A percentile compares a stretch with the other conserved stretches of the same genome.
Evolutionary conservation across 192 early-diverging fungal genomes (phyloP).

Genomic region (Backusella australiensis): DNA sequence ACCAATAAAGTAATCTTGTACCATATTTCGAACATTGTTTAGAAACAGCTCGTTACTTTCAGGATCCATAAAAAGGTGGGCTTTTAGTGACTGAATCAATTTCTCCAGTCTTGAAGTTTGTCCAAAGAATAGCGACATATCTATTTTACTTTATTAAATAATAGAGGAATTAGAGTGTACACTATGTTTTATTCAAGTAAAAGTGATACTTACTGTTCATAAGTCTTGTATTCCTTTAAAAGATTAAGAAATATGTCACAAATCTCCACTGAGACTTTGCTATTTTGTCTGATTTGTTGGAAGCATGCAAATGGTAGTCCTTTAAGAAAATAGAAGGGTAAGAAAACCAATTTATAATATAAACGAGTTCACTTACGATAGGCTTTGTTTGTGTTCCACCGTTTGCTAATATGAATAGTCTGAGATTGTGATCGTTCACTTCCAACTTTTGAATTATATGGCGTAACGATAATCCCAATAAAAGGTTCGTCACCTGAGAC

Average conservation of each 20-base stretch:
- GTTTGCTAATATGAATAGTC: constrained; percentile 55
- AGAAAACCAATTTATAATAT: not conserved
- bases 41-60: constrained; percentile 35
- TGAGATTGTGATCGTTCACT: constrained; percentile 55
- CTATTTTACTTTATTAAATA: constrained; percentile 41
- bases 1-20: constrained; percentile 31
- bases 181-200: not conserved
- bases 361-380: constrained; percentile 48
- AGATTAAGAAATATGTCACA: constrained; percentile 53
- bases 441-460: constrained; percentile 61
- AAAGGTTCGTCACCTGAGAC: constrained; percentile 81
- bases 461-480: constrained; percentile 85
- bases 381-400: constrained; percentile 43
- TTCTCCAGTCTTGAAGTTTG: constrained; percentile 61
- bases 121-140: constrained; percentile 51
- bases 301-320: constrained; percentile 55
- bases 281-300: constrained; percentile 40
- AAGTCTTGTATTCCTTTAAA: constrained; percentile 55
- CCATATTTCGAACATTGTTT: constrained; percentile 37
- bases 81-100: constrained; percentile 51
- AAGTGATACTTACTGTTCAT: constrained; percentile 50
- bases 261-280: constrained; percentile 46
- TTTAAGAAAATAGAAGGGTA: constrained; percentile 19
- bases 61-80: constrained; percentile 43
- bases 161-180: not conserved